Evolutionary conservation across 1,284 basidiomycete genomes (phyloP).

Genomic region (Apiotrichum laibachii): DNA sequence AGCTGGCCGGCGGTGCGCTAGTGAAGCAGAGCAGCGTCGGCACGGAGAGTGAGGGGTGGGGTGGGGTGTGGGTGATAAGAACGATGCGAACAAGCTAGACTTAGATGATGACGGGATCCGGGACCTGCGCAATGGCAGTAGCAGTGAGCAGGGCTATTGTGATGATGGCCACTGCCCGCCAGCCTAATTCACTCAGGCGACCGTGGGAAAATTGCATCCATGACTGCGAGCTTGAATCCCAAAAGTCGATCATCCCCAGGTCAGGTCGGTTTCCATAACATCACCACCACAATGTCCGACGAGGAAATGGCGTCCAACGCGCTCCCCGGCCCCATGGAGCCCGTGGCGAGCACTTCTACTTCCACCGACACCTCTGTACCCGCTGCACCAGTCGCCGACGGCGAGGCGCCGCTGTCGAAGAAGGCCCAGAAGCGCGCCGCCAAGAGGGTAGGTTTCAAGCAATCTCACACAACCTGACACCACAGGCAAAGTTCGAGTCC

Average conservation of each 20-base stretch:
- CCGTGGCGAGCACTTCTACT: too few species aligned
- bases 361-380: background rate
- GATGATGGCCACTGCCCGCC: too few species aligned
- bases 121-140: too few species aligned
- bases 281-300: slow-evolving; percentile 7
- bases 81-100: too few species aligned
- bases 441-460: slow-evolving; percentile 35
- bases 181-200: background rate
- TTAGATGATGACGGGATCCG: too few species aligned
- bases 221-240: background rate
- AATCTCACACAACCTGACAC: slow-evolving; percentile 13
- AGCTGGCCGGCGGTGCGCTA: too few species aligned
- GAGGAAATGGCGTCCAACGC: background rate
- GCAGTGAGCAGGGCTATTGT: too few species aligned
- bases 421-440: slow-evolving; percentile 42
- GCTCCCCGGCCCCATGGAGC: background rate
- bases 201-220: background rate
- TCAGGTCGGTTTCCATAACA: background rate
- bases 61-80: too few species aligned
- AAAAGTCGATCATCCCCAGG: background rate
- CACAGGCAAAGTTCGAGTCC: slow-evolving; percentile 19
- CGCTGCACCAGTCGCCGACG: background rate
- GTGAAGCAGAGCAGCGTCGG: too few species aligned
- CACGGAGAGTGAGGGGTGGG: too few species aligned
- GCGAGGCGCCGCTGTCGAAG: slow-evolving; percentile 15